Conservation (phyloP, 768 basidiomycete genomes). For the Mycena rebaudengoi region DNA sequence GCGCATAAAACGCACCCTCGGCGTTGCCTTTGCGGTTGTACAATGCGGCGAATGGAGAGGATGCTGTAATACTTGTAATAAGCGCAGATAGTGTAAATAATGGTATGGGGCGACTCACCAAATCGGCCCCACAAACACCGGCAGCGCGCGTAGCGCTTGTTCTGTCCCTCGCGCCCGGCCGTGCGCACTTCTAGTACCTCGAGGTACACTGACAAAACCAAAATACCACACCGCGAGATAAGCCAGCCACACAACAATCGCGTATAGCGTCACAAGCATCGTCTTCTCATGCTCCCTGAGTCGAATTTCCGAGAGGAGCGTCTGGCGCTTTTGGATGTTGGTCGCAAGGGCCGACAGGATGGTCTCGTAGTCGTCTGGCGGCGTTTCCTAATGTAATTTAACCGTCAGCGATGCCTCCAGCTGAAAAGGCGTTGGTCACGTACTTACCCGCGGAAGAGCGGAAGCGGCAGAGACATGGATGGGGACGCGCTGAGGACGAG, state of each 20-base stretch:
- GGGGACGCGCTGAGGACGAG: no score
- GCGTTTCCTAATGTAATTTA: no score
- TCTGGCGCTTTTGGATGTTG: slow-evolving; percentile 78
- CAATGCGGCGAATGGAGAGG: slow-evolving; percentile 79
- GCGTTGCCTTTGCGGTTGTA: slow-evolving; percentile 80
- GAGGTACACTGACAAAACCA: slow-evolving; percentile 53
- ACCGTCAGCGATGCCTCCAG: no score
- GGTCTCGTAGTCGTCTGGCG: slow-evolving; percentile 76
- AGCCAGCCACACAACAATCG: slow-evolving; percentile 74
- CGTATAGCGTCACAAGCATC: slow-evolving; percentile 80
- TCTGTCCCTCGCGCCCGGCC: slow-evolving; percentile 41
- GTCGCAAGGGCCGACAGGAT: slow-evolving; percentile 71
- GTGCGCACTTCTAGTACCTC: slow-evolving; percentile 35
- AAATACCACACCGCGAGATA: slow-evolving; percentile 83
- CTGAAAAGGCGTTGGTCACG: no score
- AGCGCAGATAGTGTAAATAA: no score
- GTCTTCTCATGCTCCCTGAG: slow-evolving; percentile 83
- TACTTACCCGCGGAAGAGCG: no score
- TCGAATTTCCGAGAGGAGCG: slow-evolving; percentile 81
- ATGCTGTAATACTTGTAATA: no score
- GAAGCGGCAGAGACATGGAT: no score
- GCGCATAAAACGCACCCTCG: slow-evolving; percentile 64
- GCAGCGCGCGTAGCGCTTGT: slow-evolving; percentile 57
- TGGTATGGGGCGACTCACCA: no score
- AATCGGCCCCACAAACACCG: slow-evolving; percentile 79